These are phyloP conservation scores for Erythrophleum fordii DNA, from an alignment of 306 rosid species.

Conservation along the genomic window DNA sequence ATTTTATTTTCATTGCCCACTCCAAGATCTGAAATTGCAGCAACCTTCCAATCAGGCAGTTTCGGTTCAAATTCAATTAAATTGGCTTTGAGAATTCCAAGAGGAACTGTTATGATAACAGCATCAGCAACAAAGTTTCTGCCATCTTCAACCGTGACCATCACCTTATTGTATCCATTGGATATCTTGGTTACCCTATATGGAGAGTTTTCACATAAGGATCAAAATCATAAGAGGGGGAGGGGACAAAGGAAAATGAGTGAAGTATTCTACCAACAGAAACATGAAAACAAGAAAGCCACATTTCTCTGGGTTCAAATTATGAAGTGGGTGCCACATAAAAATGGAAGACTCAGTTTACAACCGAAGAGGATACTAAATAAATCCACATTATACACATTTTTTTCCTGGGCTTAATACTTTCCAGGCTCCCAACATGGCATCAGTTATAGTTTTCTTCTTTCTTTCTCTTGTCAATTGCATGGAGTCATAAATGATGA, in stretches of 20 bases:
- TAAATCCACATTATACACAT: background rate
- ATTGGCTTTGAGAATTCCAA: slow-evolving; percentile 75
- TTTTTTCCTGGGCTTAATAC: slow-evolving; percentile 4
- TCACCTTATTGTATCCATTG: slow-evolving; percentile 62
- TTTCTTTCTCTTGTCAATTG: slow-evolving; percentile 1
- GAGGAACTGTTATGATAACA: slow-evolving; percentile 63
- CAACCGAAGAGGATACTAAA: background rate
- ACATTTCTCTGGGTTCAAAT: background rate
- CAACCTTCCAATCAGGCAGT: slow-evolving; percentile 72
- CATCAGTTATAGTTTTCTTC: slow-evolving; percentile 4
- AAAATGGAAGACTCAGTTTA: background rate
- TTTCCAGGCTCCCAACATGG: slow-evolving; percentile 25
- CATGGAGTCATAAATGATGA: slow-evolving; percentile 3
- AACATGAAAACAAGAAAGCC: background rate
- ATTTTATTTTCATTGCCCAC: slow-evolving; percentile 83
- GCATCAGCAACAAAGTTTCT: slow-evolving; percentile 61
- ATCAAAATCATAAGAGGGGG: slow-evolving; percentile 14
- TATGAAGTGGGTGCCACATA: background rate
- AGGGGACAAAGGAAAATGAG: background rate
- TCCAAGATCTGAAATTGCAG: slow-evolving; percentile 77
- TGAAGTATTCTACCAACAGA: background rate
- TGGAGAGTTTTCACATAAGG: slow-evolving; percentile 24
- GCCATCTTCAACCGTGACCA: slow-evolving; percentile 67
- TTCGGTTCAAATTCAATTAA: slow-evolving; percentile 69
- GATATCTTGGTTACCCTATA: slow-evolving; percentile 58